Evolutionary conservation across 352 stramenopile genomes (phyloP), one percentile per base, ranked within the genome.

Genomic region (Phytopythium mirpurense): DNA sequence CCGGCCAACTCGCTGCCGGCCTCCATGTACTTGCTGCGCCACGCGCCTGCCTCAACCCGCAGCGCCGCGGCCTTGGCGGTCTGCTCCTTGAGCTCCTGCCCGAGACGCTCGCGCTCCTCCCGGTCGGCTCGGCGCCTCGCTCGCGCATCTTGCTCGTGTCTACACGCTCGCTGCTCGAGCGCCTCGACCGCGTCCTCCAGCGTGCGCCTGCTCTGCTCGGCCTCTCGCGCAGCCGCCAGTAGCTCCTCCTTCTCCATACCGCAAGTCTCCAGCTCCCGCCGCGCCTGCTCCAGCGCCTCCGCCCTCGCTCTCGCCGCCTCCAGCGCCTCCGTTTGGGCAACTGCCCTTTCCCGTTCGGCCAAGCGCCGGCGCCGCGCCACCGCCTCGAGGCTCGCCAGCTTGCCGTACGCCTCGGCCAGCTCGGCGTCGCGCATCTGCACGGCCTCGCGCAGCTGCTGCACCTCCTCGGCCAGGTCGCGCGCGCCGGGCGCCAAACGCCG

Each of bases 371-470:
- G 24, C 29, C 21, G 10, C 44, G 10, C 9, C 18, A 10, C 32
- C 10, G 34, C 29, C 6, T 45, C 8, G 6, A 29, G 19, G 11
- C 9, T 9, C 29, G 27, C 44, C 29, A 40, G 44, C 44, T 18
- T 19, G 9, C 24, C 27, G 29, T 37, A 38, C 27, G 8, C 44
- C 44, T 51, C 24, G 18, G 29, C 4, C 44, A 38, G 40, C 21
- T 45, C 40, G 21, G 40, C 40, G 40, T 45, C 40, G 21, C 40
- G 40, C 40, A 45, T 45, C 21, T 45, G 19, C 19, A 45, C 40
- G 10, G 40, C 44, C 44, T 51, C 44, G 18, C 44, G 44, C 24
- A 37, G 15, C 32, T 27, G 27, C 44, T 38, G 44, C 44, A 37
- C 16, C 27, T 36, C 44, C 27, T 51, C 44, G 10, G 21, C 32